Evolutionary conservation across 148 eudicot genomes (phyloP).

Genomic region (Vaccinium darrowii): DNA sequence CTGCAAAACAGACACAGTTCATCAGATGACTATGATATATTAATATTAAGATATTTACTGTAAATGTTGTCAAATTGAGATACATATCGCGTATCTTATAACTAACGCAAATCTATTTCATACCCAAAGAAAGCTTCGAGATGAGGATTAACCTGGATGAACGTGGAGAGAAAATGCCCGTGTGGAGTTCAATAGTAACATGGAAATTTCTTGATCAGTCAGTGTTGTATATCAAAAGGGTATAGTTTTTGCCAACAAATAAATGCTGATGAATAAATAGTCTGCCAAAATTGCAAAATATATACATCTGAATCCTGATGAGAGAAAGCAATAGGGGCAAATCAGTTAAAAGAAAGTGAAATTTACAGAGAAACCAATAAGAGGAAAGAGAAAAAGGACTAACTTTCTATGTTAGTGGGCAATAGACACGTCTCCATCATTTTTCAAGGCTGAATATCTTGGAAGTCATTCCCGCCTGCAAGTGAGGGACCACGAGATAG

Average conservation of each 20-base stretch:
- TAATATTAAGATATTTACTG: not conserved
- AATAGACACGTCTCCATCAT: slow-evolving; percentile 54
- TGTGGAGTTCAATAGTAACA: not conserved
- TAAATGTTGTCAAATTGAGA: not conserved
- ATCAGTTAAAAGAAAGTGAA: slow-evolving; percentile 19
- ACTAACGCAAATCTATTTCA: not conserved
- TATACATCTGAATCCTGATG: slow-evolving; percentile 43
- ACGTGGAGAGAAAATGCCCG: not conserved
- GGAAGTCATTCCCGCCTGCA: slow-evolving; percentile 47
- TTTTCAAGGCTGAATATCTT: slow-evolving; percentile 34
- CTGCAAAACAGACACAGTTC: slow-evolving; percentile 19
- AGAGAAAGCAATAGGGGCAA: slow-evolving; percentile 14
- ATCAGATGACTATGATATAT: not conserved
- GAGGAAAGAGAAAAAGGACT: slow-evolving; percentile 17
- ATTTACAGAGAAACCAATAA: slow-evolving; percentile 6
- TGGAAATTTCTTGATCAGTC: not conserved
- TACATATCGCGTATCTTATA: not conserved
- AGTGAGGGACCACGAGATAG: slow-evolving; percentile 36
- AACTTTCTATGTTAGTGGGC: slow-evolving; percentile 56
- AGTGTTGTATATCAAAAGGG: not conserved
- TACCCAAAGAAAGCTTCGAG: not conserved
- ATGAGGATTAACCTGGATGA: not conserved
- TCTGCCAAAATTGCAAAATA: slow-evolving; percentile 29
- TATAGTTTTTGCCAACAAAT: not conserved
- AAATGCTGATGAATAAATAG: slow-evolving; percentile 22